Evolutionary conservation across 331 rosid species (phyloP), one percentile per base, ranked within the genome.

Genomic region (Cydonia oblonga): DNA sequence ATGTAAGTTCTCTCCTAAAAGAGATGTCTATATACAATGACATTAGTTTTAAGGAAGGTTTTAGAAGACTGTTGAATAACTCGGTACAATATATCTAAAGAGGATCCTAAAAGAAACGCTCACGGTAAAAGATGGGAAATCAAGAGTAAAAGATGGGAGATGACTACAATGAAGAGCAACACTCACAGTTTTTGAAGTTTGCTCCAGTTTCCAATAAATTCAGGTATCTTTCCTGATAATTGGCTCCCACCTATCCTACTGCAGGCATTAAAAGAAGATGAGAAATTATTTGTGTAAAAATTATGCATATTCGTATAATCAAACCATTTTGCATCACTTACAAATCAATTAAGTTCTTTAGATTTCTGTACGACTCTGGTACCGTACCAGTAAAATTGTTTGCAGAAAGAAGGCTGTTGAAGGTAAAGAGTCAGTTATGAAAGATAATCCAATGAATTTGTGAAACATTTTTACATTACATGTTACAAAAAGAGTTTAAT

Each of bases 161-260:
- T 59, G 58, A 75, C 69, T 29, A 24, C 19, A 70, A 76, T 63
- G 5, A 74, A 63, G 54, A 24, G 65, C 64, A 42, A 46, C 46
- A 83, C 97, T 89, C 79, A 91, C 93, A 89, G 61, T 70, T 52
- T 75, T 0, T 1, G 8, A 61, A 91, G 86, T 2, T 86, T 66
- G 18, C 81, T 87, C 97, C 93, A 91, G 59, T 86, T 86, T 71
- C 96, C 93, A 63, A 91, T 87, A 33, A 91, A 81, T 69, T 65
- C 76, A 9, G 96, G 93, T 70, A 91, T 78, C 56, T 69, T 84
- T 44, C 93, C 93, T 2, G 88, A 80, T 60, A 89, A 64, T 19
- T 15, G 79, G 74, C 54, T 91, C 20, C 97, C 97, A 80, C 85
- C 96, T 74, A 92, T 83, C 72, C 93, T 81, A 81, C 98, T 92